Base-by-base conservation (phyloP, 768 basidiomycete genomes). In the Tricholoma flavovirens region DNA sequence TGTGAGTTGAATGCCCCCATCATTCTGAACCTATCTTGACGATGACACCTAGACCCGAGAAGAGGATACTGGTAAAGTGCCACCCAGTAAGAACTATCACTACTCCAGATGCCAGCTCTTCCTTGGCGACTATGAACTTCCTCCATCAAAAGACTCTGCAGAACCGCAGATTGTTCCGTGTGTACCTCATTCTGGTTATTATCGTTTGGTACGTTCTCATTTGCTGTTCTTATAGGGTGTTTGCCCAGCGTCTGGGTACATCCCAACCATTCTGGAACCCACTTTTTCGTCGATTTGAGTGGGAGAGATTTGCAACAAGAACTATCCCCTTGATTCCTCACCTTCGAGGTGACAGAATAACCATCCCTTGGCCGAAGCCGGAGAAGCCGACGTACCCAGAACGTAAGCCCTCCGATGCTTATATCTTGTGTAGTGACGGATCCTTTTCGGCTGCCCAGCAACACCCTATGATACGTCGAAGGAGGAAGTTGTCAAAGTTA, bases 31-130 rank as follows among this genome's bases (percentile, higher is more conserved):
- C 12, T 53, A 36, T 51, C 49, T 55, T 56, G 11, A 30, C 57
- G 8, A 24, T 22, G 26, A 30, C 45, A 32, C 22, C 48, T 33
- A 66, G 63, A 56, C 57, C 46, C 55, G 63, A 62, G 63, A 62
- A 40, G 59, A 63, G 49, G 58, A 64, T n/a, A 62, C 66, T 36
- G 63, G 64, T 12, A 73, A 72, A 54, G 60, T 72, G 14, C 65
- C 68, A 29, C 65, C 69, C 42, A 75, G 74, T 51, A 78, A 77
- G 62, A 77, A 78, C 56, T 83, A 84, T 56, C 86, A 88, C 67
- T 93, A 93, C 66, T 87, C 90, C 1, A 78, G 82, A 62, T 90
- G 89, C 66, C 90, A 93, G 65, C 78, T 93, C 22, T 88, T 82
- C 66, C 68, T 93, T 52, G 88, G 87, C 14, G 77, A 86, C 58